Base-by-base conservation (phyloP, 2,329 filamentous ascomycete genomes). In the Westerdykella ornata region DNA sequence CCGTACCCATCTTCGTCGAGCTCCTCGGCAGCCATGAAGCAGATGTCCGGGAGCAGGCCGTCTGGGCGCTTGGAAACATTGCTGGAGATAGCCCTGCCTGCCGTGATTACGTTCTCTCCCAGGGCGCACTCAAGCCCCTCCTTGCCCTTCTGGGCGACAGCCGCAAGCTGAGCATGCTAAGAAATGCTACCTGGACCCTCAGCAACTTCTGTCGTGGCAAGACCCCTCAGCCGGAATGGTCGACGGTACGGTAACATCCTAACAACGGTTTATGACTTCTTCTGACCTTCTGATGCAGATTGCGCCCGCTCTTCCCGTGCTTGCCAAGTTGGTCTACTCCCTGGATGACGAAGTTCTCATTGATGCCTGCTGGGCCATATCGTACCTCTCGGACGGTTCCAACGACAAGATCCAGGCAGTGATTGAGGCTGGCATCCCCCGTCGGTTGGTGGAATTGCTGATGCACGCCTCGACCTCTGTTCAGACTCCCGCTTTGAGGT, bases 131-230 rank as follows among this genome's bases (percentile, higher is more conserved):
- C 39, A 88, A 88, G 68, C 92, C 92, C 39, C 78, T 98, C 43
- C 80, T 98, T 43, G 80, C 81, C 61, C 79, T 98, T 34, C 81
- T 98, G 43, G 90, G 90, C 41, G 92, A 98, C 69, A 96, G 92
- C 74, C 88, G 92, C 62, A 98, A 98, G 77, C 76, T 98, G 44
- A 97, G 89, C 78, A 98, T 98, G 92, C 82, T 98, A 39, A 81
- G 92, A 56, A 98, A 98, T 67, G 92, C 92, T 28, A 98, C 92
- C 17, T 98, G 92, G 92, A 98, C 92, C 34, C 75, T 98, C 43
- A 97, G 92, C 78, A 98, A 98, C 77, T 98, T 98, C 74, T 98
- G 92, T 75, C 88, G 92, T 76, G 92, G 92, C 72, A 98, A 98
- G 80, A 96, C 90, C 7, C 92, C 92, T 38, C 92, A 98, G 73